Evolutionary conservation across 2,329 filamentous ascomycete genomes (phyloP).

Genomic region (Balansia obtecta): DNA sequence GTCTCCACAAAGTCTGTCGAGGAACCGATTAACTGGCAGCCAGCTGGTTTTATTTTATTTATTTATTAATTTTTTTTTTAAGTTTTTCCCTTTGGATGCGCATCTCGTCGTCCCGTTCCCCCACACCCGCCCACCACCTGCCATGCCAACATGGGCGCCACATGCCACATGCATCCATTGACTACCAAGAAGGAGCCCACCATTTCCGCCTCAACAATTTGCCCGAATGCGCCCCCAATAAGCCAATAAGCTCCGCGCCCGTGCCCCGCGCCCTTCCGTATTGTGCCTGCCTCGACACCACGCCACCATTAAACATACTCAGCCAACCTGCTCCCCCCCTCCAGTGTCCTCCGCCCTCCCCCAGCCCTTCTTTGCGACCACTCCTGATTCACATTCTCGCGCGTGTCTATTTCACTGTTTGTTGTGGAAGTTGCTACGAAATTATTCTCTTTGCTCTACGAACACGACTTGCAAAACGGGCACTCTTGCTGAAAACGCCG

Average conservation of each 20-base stretch:
- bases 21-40: not conserved
- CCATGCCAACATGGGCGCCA: not conserved
- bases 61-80: not conserved
- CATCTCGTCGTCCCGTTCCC: not conserved
- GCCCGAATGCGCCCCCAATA: not conserved
- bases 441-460: not conserved
- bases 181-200: too few species aligned
- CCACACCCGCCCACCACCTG: not conserved
- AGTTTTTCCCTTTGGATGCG: not conserved
- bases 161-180: not conserved
- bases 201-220: not conserved
- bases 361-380: too few species aligned
- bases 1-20: not conserved
- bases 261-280: not conserved
- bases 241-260: not conserved
- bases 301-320: not conserved
- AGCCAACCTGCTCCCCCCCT: too few species aligned
- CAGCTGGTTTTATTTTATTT: not conserved
- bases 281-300: not conserved
- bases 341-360: too few species aligned
- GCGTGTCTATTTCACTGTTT: not conserved
- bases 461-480: not conserved
- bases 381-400: not conserved
- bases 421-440: not conserved
- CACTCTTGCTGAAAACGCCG: not conserved